phyloP scores from a whole-genome alignment of 179 eudicot species.

The Drosera spatulata region DNA sequence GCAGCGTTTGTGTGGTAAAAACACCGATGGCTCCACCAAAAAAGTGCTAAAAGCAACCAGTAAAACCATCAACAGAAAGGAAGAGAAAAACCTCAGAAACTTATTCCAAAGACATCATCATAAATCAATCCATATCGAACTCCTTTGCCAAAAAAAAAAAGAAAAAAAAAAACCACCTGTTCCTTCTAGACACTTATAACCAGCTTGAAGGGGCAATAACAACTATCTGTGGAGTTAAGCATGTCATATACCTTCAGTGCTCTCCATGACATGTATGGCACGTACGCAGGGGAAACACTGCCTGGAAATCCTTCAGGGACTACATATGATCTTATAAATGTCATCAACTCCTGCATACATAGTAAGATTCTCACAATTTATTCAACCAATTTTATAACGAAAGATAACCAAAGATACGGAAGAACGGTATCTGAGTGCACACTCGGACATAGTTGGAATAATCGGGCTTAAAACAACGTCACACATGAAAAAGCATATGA shows the following conservation, averaged over 20 bases:
- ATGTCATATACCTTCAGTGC: constrained; percentile 65
- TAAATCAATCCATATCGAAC: background rate
- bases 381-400: background rate
- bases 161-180: background rate
- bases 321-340: constrained; percentile 92
- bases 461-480: too few species aligned
- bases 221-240: too few species aligned
- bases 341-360: constrained; percentile 47
- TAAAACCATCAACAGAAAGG: background rate
- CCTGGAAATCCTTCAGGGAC: constrained; percentile 99
- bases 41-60: constrained; percentile 51
- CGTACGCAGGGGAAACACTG: constrained; percentile 84
- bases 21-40: constrained; percentile 99
- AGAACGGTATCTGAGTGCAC: background rate
- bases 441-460: too few species aligned
- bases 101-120: background rate
- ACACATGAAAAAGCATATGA: too few species aligned
- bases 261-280: constrained; percentile 99
- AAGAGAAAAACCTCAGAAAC: background rate
- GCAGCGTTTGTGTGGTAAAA: constrained; percentile 84
- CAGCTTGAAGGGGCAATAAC: too few species aligned
- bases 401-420: background rate
- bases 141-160: background rate
- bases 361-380: background rate
- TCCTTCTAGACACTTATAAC: too few species aligned